phyloP scores from a whole-genome alignment of 2,329 filamentous ascomycete species.

The Hypoxylon sp. region DNA sequence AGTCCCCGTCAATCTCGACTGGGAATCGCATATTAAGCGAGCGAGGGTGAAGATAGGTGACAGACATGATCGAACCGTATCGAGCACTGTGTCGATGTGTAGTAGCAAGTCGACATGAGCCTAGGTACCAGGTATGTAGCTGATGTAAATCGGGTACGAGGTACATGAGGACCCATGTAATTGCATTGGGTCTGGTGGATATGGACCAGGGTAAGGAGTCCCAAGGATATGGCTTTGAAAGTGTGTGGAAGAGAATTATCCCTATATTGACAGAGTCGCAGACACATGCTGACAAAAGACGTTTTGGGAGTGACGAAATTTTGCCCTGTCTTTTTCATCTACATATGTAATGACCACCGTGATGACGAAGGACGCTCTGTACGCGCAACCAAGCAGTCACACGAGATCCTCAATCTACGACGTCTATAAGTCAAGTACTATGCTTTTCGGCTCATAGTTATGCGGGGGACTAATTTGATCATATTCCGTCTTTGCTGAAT shows the following conservation, averaged over 20 bases:
- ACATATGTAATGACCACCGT: conserved; percentile 2
- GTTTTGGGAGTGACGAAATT: conserved; percentile 33
- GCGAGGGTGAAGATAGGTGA: conserved; percentile 34
- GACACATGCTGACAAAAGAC: conserved; percentile 20
- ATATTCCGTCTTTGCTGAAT: conserved; percentile 12
- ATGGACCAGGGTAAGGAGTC: conserved; percentile 39
- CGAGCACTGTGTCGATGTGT: conserved; percentile 37
- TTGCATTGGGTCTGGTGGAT: conserved; percentile 36
- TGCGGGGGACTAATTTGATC: conserved; percentile 8
- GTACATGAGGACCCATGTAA: conserved; percentile 40
- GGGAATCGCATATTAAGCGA: conserved; percentile 42
- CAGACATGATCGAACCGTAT: conserved; percentile 29
- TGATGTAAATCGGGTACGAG: conserved; percentile 38
- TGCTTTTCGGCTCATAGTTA: conserved; percentile 4
- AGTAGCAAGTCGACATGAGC: conserved; percentile 24
- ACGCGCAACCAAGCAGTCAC: conserved; percentile 10
- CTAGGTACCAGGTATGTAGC: conserved; percentile 37
- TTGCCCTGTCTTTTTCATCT: conserved; percentile 13
- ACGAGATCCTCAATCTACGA: conserved; percentile 4
- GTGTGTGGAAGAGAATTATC: conserved; percentile 40
- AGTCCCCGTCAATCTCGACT: conserved; percentile 43
- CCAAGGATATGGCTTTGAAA: conserved; percentile 43
- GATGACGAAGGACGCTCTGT: conserved; percentile 23
- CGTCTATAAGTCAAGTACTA: conserved; percentile 10
- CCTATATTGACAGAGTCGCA: conserved; percentile 37